phyloP scores from a whole-genome alignment of 176 grass and related monocot genomes.

The Poa pratensis region DNA sequence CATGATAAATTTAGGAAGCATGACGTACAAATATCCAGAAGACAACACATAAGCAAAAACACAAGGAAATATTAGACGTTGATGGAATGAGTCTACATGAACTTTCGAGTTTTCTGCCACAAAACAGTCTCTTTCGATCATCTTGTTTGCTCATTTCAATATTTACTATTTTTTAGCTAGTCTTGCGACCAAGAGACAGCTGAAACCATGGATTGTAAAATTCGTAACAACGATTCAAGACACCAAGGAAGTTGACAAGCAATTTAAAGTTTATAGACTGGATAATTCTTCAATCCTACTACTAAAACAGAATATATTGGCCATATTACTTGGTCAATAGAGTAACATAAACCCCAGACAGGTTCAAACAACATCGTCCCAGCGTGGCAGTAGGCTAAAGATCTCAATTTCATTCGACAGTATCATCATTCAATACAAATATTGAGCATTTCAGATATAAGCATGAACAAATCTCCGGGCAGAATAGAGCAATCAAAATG shows the following conservation, averaged over 20 bases:
- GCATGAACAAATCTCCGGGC: background rate
- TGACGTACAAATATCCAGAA: background rate
- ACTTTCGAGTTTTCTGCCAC: background rate
- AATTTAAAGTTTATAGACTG: background rate
- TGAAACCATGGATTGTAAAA: background rate
- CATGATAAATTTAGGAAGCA: background rate
- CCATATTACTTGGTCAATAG: background rate
- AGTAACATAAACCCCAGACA: background rate
- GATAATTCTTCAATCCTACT: background rate
- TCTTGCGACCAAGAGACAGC: background rate
- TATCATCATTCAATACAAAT: background rate
- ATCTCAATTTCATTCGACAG: constrained; percentile 18
- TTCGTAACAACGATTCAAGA: background rate
- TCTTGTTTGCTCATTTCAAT: constrained; percentile 10
- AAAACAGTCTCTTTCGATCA: background rate
- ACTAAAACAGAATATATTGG: background rate
- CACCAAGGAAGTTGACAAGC: background rate
- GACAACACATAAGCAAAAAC: constrained; percentile 2
- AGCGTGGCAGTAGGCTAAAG: background rate
- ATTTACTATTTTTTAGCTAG: background rate
- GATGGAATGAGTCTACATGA: background rate
- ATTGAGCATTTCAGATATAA: constrained; percentile 6
- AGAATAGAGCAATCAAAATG: background rate
- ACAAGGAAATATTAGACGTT: background rate
- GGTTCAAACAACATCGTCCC: background rate